Conservation (phyloP, 2,329 filamentous ascomycete species). For the Ceratocystis smalleyi region DNA sequence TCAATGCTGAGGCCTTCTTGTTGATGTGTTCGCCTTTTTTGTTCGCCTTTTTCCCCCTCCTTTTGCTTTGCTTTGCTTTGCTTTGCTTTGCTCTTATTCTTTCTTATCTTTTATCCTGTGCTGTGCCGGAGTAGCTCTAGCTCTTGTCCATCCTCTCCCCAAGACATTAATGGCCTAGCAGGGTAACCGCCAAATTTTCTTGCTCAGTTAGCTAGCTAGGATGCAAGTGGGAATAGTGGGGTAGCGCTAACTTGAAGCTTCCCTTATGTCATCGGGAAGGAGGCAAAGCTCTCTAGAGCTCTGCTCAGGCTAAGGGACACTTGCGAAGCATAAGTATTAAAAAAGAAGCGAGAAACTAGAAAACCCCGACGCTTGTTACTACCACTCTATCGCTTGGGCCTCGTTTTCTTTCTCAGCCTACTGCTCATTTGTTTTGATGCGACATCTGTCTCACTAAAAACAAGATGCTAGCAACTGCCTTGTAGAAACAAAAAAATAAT, state of each 20-base stretch:
- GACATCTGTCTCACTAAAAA: neutral
- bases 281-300: conserved; percentile 2
- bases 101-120: neutral
- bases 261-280: conserved; percentile 4
- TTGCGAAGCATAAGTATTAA: neutral
- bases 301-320: neutral
- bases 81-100: neutral
- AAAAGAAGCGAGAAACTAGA: neutral
- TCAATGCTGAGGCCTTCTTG: neutral
- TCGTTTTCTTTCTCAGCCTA: neutral
- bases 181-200: neutral
- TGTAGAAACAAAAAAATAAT: neutral
- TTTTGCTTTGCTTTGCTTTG: neutral
- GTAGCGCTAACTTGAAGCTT: conserved; percentile 1
- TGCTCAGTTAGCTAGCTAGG: neutral
- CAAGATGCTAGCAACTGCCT: neutral
- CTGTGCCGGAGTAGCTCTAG: neutral
- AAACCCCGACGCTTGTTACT: neutral
- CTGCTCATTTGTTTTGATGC: neutral
- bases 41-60: neutral
- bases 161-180: neutral
- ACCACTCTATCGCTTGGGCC: neutral
- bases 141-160: neutral
- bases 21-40: neutral
- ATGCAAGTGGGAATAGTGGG: conserved; percentile 3